Conservation (phyloP, 1,284 basidiomycete genomes). For the Pisolithus thermaeus region DNA sequence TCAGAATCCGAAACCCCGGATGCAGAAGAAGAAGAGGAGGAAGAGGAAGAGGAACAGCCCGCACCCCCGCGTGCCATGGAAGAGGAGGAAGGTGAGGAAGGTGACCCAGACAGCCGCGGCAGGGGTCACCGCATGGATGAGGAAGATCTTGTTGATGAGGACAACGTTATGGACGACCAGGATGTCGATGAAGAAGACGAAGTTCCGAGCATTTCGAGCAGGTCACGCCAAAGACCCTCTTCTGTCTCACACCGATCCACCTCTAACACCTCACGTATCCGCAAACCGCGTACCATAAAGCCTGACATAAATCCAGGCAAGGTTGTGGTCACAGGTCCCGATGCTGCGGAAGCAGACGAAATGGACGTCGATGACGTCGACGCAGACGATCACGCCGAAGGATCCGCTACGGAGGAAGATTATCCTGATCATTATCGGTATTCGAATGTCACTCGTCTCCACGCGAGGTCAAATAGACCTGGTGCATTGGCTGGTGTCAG, state of each 20-base stretch:
- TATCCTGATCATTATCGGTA: constrained; percentile 11
- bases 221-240: background rate
- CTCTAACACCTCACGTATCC: background rate
- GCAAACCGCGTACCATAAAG: background rate
- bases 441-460: constrained; percentile 8
- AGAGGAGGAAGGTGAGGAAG: constrained; percentile 56
- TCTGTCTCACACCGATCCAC: background rate
- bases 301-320: constrained; percentile 6
- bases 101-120: constrained; percentile 13
- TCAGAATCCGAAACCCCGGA: constrained; percentile 27
- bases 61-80: constrained; percentile 54
- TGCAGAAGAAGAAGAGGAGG: constrained; percentile 45
- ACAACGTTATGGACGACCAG: constrained; percentile 10
- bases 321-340: constrained; percentile 9
- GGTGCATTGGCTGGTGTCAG: background rate
- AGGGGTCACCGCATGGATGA: constrained; percentile 27
- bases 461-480: constrained; percentile 2
- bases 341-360: constrained; percentile 27
- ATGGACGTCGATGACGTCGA: constrained; percentile 34
- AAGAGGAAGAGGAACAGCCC: constrained; percentile 18
- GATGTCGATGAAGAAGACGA: constrained; percentile 5
- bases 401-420: constrained; percentile 8
- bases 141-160: constrained; percentile 24
- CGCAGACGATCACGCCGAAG: constrained; percentile 22
- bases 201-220: constrained; percentile 12